A percentile compares a stretch with the other conserved stretches of the same genome.
Evolutionary conservation across 805 yeast genomes (phyloP).

Genomic region (Metschnikowia proteae): DNA sequence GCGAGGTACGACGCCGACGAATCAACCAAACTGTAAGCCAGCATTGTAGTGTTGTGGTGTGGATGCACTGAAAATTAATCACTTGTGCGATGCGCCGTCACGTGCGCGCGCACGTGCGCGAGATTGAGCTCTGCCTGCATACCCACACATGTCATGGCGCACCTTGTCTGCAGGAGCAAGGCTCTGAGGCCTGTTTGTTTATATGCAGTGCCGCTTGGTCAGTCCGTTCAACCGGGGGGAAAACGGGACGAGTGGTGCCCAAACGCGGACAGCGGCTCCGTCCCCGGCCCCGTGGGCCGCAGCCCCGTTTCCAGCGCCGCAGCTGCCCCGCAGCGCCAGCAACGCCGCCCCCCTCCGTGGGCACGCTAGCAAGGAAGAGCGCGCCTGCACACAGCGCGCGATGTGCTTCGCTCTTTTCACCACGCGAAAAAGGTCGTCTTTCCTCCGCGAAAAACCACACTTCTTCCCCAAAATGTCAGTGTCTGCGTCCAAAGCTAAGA

Average conservation of each 20-base stretch:
- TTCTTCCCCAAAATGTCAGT: constrained; percentile 38
- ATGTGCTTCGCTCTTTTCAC: not conserved
- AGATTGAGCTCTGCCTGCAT: not conserved
- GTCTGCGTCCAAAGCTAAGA: constrained; percentile 94
- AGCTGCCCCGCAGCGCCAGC: not conserved
- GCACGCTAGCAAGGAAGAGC: not conserved
- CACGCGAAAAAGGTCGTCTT: too few relatives aligned
- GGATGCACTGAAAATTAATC: constrained; percentile 1
- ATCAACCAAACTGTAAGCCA: constrained; percentile 24
- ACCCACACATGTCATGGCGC: not conserved
- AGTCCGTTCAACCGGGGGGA: not conserved
- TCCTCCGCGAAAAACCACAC: constrained; percentile 3
- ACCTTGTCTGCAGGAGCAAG: not conserved
- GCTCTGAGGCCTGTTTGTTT: not conserved
- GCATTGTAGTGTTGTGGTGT: constrained; percentile 7
- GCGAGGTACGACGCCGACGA: constrained; percentile 32
- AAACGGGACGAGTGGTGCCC: too few relatives aligned
- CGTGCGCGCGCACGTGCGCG: not conserved
- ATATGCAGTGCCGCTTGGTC: constrained; percentile 4
- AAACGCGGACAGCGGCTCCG: not conserved
- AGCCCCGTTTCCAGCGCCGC: too few relatives aligned
- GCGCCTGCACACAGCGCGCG: constrained; percentile 1
- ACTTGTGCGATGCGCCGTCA: constrained; percentile 1
- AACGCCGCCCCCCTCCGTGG: not conserved
- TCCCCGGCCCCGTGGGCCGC: not conserved